Evolutionary conservation across 2,329 filamentous ascomycete species (phyloP).

Genomic region (Trichoderma afroharzianum): DNA sequence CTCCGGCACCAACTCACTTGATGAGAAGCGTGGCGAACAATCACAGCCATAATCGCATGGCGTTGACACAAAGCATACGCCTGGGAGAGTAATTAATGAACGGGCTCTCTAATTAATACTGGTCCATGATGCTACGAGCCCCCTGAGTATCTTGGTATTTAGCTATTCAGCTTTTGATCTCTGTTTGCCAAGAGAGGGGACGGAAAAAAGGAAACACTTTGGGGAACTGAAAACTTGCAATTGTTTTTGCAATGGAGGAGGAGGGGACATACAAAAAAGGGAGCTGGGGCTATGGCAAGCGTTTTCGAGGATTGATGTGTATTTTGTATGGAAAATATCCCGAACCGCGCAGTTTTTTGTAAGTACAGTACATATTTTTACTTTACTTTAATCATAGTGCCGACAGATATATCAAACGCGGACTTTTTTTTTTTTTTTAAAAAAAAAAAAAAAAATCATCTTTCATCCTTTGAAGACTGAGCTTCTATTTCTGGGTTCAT

Average conservation of each 20-base stretch:
- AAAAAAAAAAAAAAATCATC: no score
- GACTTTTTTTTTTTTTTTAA: not conserved
- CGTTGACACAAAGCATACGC: not conserved
- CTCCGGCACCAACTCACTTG: not conserved
- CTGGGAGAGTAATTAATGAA: not conserved
- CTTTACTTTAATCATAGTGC: not conserved
- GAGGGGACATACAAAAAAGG: not conserved
- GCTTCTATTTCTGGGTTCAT: not conserved
- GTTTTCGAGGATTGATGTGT: not conserved
- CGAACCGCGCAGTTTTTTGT: not conserved
- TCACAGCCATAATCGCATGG: not conserved
- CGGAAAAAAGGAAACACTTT: not conserved
- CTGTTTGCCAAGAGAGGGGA: not conserved
- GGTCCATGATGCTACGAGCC: not conserved
- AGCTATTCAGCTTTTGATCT: not conserved
- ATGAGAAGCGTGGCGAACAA: not conserved
- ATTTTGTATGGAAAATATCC: not conserved
- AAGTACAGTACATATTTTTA: not conserved
- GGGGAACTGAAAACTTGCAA: not conserved
- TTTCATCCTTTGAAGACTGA: not conserved
- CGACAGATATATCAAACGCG: not conserved
- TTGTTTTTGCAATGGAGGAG: not conserved
- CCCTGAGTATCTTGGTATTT: not conserved
- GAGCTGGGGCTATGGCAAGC: not conserved
- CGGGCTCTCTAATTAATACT: not conserved